Conservation (phyloP, 495 filamentous ascomycete species). For the Achaetomiella virescens region DNA sequence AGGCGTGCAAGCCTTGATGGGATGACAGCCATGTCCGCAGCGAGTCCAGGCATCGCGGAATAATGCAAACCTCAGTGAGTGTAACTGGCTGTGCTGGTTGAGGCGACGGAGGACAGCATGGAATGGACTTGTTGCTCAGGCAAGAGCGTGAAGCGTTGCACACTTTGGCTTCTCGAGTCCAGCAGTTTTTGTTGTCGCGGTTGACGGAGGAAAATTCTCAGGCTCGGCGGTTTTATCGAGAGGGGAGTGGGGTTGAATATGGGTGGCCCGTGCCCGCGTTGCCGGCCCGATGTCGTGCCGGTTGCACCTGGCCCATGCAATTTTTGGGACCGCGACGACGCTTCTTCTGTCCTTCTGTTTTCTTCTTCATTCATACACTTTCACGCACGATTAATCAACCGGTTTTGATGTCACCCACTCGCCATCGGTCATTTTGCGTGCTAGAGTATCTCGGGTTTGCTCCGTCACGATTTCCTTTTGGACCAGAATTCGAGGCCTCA, state of each 20-base stretch:
- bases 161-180: neutral
- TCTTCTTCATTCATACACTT: slow-evolving; percentile 9
- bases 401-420: slow-evolving; percentile 7
- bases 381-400: slow-evolving; percentile 16
- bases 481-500: slow-evolving; percentile 4
- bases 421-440: slow-evolving; percentile 14
- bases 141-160: slow-evolving; percentile 5
- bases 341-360: neutral
- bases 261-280: neutral
- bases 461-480: neutral
- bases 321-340: neutral
- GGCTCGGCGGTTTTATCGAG: neutral
- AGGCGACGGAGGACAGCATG: neutral
- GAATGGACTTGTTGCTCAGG: neutral
- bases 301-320: neutral
- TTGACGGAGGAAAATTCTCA: neutral
- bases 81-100: neutral
- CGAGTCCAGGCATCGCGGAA: neutral
- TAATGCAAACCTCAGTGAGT: neutral
- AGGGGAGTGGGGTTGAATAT: neutral
- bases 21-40: neutral
- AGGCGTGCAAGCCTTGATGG: neutral
- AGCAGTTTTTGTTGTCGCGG: neutral
- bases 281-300: neutral
- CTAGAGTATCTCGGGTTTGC: slow-evolving; percentile 5